Evolutionary conservation across 2,329 filamentous ascomycete species (phyloP), one percentile per base, ranked within the genome.

Genomic region (Simplicillium aogashimaense): DNA sequence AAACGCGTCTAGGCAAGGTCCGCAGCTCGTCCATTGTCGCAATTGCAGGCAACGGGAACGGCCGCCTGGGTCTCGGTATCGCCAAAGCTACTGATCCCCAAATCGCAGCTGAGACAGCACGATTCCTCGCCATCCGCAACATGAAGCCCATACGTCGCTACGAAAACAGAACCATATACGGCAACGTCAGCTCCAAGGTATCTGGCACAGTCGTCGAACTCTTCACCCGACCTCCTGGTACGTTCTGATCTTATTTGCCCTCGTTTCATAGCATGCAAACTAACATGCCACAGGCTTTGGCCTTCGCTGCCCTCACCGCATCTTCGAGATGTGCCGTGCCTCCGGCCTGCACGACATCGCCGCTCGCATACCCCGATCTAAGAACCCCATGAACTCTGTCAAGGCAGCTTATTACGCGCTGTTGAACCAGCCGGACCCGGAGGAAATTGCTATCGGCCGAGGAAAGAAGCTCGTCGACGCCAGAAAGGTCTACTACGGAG

Each of bases 341-440:
- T 84, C 80, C 32, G 92, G 92, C 48, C 87, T 98, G 54, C 73
- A 82, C 47, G 92, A 98, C 60, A 76, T 98, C 29, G 76, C 88
- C 13, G 89, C 86, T 37, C 76, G 76, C 50, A 89, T 94, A 46
- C 81, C 82, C 30, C 83, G 90, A 35, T 86, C 86, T 46, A 78
- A 89, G 54, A 97, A 95, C 71, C 87, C 88, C 51, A 95, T 97
- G 88, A 98, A 98, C 70, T 86, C 89, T 14, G 84, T 95, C 65
- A 95, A 95, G 69, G 92, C 92, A 12, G 76, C 87, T 32, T 86
- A 85, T 63, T 63, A 90, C 60, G 90, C 89, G 5, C 70, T 98
- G 46, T 76, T 78, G 60, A 83, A 72, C 67, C 92, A 98, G 68
- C 78, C 78, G 45, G 72, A 94, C 56, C 92, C 92, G 25, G 86